Evolutionary conservation across 2,329 filamentous ascomycete genomes (phyloP).

Genomic region (Penicillium nordicum): DNA sequence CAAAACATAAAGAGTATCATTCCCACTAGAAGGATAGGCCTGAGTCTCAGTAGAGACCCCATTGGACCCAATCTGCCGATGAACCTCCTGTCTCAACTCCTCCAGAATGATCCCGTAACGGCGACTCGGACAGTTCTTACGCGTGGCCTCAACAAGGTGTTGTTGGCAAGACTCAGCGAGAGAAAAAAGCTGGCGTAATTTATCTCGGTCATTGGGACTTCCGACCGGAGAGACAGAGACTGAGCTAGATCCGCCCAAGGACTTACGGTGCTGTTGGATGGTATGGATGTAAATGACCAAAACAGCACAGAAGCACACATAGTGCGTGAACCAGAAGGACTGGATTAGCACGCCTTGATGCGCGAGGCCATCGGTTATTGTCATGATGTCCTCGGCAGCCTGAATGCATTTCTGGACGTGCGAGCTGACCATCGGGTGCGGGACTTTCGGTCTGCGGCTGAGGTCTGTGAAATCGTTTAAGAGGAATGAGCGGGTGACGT

Average conservation of each 20-base stretch:
- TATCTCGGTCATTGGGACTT: constrained; percentile 20
- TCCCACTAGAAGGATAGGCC: background rate
- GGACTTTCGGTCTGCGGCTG: constrained; percentile 28
- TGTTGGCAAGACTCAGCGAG: constrained; percentile 46
- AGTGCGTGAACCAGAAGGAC: constrained; percentile 46
- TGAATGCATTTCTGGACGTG: constrained; percentile 44
- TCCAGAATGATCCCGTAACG: constrained; percentile 50
- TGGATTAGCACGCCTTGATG: constrained; percentile 37
- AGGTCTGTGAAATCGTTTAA: constrained; percentile 38
- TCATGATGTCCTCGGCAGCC: constrained; percentile 42
- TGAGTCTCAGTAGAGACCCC: background rate
- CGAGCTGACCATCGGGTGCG: constrained; percentile 33
- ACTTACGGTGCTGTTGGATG: constrained; percentile 38
- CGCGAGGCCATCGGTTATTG: constrained; percentile 35
- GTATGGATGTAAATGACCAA: constrained; percentile 43
- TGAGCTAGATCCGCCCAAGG: background rate
- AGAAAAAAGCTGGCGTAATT: constrained; percentile 35
- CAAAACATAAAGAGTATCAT: background rate
- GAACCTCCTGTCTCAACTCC: constrained; percentile 44
- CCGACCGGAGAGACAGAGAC: constrained; percentile 18
- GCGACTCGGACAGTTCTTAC: constrained; percentile 47
- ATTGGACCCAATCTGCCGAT: constrained; percentile 30
- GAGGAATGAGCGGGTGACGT: constrained; percentile 38
- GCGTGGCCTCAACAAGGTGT: constrained; percentile 47
- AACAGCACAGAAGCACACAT: constrained; percentile 43